Percentiles rank a stretch among this genome's conserved stretches.
Conservation (phyloP, 176 grass and related monocot species). For the Poa pratensis region DNA sequence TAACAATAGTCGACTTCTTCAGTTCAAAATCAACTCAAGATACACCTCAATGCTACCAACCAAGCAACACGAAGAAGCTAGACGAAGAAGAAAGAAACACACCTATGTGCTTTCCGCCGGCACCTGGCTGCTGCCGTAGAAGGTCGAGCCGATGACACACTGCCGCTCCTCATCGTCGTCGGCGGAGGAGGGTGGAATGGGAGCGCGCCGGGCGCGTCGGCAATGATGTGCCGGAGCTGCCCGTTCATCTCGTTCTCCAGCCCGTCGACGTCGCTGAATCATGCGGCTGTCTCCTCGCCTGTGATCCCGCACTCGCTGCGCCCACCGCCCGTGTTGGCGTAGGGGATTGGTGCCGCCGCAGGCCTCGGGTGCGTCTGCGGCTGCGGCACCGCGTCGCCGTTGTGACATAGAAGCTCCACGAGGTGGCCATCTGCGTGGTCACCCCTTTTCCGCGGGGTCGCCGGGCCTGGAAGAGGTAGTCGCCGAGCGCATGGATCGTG, state of each 20-base stretch:
- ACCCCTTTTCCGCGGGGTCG: too few species aligned
- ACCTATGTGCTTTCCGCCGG: too few species aligned
- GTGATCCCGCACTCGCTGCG: conserved; percentile 35
- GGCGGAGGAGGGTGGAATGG: background rate
- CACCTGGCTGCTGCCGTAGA: too few species aligned
- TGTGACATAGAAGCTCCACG: conserved; percentile 81
- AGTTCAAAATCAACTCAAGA: too few species aligned
- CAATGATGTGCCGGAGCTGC: conserved; percentile 72
- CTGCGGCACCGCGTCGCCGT: conserved; percentile 59
- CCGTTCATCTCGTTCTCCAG: conserved; percentile 73
- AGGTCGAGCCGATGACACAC: too few species aligned
- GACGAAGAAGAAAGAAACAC: too few species aligned
- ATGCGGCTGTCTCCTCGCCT: conserved; percentile 60
- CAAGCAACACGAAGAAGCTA: too few species aligned
- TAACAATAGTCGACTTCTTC: background rate
- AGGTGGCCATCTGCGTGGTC: conserved; percentile 48
- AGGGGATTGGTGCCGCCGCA: background rate
- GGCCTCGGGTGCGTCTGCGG: conserved; percentile 53
- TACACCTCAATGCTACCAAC: too few species aligned
- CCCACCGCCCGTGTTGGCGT: too few species aligned
- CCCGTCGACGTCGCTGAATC: conserved; percentile 71
- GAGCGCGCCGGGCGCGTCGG: background rate
- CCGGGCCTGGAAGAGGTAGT: too few species aligned
- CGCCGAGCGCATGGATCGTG: too few species aligned
- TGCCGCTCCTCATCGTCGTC: too few species aligned